A percentile compares a stretch with the other conserved stretches of the same genome.
Evolutionary conservation across 805 yeast species (phyloP).

Genomic region (Candida morakotiae): DNA sequence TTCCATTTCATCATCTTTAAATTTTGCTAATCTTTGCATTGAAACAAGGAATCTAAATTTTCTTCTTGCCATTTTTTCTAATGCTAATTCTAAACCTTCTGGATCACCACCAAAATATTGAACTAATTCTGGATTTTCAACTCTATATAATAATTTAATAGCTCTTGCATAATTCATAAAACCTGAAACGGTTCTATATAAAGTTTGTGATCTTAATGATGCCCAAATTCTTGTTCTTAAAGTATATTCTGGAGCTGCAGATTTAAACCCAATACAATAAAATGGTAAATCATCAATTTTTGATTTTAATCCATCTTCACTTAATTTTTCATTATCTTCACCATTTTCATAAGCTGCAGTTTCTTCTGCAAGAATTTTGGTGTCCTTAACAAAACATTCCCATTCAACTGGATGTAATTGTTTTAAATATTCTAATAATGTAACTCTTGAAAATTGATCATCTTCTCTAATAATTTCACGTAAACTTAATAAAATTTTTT

Average conservation of each 20-base stretch:
- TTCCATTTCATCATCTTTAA: slow-evolving; percentile 54
- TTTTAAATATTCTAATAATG: slow-evolving; percentile 52
- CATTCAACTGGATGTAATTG: slow-evolving; percentile 55
- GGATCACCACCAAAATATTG: slow-evolving; percentile 99
- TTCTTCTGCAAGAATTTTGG: slow-evolving; percentile 52
- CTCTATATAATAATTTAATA: slow-evolving; percentile 39
- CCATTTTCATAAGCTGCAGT: slow-evolving; percentile 53
- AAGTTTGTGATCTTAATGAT: slow-evolving; percentile 43
- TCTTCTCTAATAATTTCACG: slow-evolving; percentile 77
- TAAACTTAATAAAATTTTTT: slow-evolving; percentile 70
- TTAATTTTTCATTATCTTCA: slow-evolving; percentile 29
- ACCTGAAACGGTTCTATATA: slow-evolving; percentile 44
- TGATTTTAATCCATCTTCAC: slow-evolving; percentile 31
- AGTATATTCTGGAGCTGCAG: slow-evolving; percentile 46
- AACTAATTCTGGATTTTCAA: slow-evolving; percentile 45
- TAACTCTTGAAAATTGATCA: slow-evolving; percentile 54
- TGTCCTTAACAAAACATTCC: slow-evolving; percentile 54
- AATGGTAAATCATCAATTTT: slow-evolving; percentile 41
- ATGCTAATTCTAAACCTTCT: slow-evolving; percentile 91
- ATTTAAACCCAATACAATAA: slow-evolving; percentile 45
- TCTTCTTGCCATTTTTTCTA: slow-evolving; percentile 68
- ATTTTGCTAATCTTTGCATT: slow-evolving; percentile 56
- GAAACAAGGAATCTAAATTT: slow-evolving; percentile 64
- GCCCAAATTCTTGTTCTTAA: slow-evolving; percentile 47
- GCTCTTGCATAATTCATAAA: slow-evolving; percentile 47